Base-by-base conservation (phyloP, 768 basidiomycete species). In the Leccinum imitatum region DNA sequence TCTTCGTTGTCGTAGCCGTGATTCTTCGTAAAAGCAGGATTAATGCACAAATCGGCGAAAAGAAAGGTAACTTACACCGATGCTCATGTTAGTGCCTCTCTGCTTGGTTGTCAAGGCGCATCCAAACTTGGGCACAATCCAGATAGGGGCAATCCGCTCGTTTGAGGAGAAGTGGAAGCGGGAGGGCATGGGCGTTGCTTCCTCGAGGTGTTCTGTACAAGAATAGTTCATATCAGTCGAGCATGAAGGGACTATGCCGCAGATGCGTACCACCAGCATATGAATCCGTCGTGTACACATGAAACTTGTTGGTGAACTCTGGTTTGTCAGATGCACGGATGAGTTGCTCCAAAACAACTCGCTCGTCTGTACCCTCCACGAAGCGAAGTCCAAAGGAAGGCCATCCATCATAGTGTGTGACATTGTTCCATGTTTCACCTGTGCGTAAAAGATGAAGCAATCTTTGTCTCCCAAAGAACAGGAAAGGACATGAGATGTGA, bases 1-100 rank as follows among this genome's bases (percentile, higher is more conserved):
- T 87, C 84, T 17, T 81, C 72, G 64, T 94, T 95, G 71, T 95
- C 93, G 69, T 95, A 97, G 6, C 95, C 95, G 66, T 97, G 95
- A 60, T 87, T 93, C 90, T 92, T 65, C 33, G 63, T 54, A 17
- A 11, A 53, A 19, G 14, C 27, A 19, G 58, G 5, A n/a, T 67
- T 50, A 62, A 39, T 6, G 13, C 37, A 47, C 14, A 27, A 5
- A 17, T 7, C 5, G 8, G 17, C 1, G n/a, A 27, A 37, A 46
- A 56, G n/a, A 6, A 54, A 54, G 27, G 41, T 17, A 31, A 78
- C 87, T 68, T 71, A 93, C 90, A 23, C 93, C 93, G 73, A 88
- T 92, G 62, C 77, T 84, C 80, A 90, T 79, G 51, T 87, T 81
- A 11, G 85, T 76, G 13, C 85, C 83, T 69, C 89, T 81, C 44